Base-by-base conservation (phyloP, 2,329 filamentous ascomycete genomes). In the Apiospora koreana region DNA sequence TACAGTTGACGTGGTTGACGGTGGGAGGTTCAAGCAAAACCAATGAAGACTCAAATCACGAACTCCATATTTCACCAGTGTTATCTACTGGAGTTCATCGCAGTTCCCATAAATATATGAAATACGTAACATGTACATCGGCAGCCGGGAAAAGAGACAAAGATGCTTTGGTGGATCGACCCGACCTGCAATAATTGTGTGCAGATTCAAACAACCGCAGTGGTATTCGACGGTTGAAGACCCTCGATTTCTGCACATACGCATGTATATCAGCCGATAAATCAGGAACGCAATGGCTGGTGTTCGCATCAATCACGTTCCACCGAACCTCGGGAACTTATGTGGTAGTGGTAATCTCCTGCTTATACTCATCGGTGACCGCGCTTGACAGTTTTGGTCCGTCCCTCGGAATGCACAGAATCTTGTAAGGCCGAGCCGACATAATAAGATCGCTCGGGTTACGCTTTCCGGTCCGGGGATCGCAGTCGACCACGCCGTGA, bases 401-500 rank as follows among this genome's bases (percentile, higher is more conserved):
- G 23, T 78, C 73, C 41, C 77, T 74, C 3, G 77, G 77, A 10
- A 76, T 71, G 65, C 73, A 78, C 1, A 72, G 67, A 14, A 78
- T 74, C 9, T 71, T 71, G 35, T 77, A 78, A 9, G 73, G 67
- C 12, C 74, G 72, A 0, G 76, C 74, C 1, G 72, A 68, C 75
- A 78, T 77, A 28, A 78, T 76, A 48, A 78, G 42, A 66, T 78
- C 77, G 21, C 72, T 76, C 1, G 76, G 72, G 23, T 76, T 75
- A n/a, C 71, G 73, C 74, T 77, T 77, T 35, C 78, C 76, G n/a
- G 70, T 71, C 12, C 72, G 72, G 25, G 76, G 77, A 31, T 77
- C 74, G 41, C 77, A 77, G 48, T 71, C 68, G 46, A 78, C 75
- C 31, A 72, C 68, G 38, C 70, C 71, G 5, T 45, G 38, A 6